Conservation (phyloP, 371 early-diverging fungal species). For the Actinomortierella wolfii region DNA sequence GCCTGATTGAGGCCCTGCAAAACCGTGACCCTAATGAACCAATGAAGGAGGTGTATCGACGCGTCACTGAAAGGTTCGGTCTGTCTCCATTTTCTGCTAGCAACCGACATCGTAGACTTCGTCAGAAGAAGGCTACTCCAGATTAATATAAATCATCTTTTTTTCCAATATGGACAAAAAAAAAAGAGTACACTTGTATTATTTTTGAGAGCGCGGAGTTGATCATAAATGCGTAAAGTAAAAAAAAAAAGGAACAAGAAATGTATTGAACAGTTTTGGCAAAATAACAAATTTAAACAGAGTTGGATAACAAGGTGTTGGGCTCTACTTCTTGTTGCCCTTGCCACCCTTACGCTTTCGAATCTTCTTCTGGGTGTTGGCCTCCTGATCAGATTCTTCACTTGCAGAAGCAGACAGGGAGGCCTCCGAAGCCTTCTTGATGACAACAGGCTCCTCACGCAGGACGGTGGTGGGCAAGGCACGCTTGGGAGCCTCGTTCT, state of each 20-base stretch:
- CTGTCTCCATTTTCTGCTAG: too few relatives aligned
- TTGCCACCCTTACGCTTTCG: constrained; percentile 48
- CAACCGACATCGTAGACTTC: too few relatives aligned
- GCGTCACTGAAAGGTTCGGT: too few relatives aligned
- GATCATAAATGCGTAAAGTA: background rate
- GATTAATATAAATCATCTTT: too few relatives aligned
- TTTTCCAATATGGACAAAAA: constrained; percentile 1
- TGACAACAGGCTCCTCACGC: constrained; percentile 8
- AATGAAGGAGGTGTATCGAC: too few relatives aligned
- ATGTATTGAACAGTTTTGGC: background rate
- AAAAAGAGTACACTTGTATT: background rate
- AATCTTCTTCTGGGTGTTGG: constrained; percentile 8
- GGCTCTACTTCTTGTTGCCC: constrained; percentile 29
- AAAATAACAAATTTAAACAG: background rate
- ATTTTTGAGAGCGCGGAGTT: background rate
- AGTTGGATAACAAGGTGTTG: too few relatives aligned
- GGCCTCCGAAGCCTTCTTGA: constrained; percentile 13
- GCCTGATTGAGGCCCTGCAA: too few relatives aligned
- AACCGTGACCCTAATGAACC: too few relatives aligned
- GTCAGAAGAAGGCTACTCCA: too few relatives aligned
- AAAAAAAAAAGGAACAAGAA: background rate
- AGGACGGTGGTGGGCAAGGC: constrained; percentile 9
- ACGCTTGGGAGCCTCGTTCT: constrained; percentile 16
- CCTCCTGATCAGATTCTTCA: constrained; percentile 35
- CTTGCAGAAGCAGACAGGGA: constrained; percentile 1